Conservation (phyloP, 345 rosid genomes). For the Acer campestre region DNA sequence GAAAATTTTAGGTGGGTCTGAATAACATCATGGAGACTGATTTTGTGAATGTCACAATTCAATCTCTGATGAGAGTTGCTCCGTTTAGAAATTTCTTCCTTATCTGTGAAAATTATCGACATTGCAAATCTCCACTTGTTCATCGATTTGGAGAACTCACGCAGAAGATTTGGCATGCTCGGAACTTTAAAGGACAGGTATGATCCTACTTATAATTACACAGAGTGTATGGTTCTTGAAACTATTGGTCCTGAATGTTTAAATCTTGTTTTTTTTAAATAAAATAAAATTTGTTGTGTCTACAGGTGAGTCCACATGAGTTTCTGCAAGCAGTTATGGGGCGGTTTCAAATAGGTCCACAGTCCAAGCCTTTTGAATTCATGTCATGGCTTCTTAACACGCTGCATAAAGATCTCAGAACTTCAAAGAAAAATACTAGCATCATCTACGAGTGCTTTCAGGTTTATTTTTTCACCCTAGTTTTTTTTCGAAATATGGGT, state of each 20-base stretch:
- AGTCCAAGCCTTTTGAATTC: conserved; percentile 95
- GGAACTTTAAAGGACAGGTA: conserved; percentile 98
- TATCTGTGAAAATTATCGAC: conserved; percentile 85
- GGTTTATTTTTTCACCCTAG: conserved; percentile 39
- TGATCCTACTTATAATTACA: conserved; percentile 16
- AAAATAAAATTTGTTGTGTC: conserved; percentile 7
- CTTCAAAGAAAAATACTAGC: conserved; percentile 64
- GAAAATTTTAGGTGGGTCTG: conserved; percentile 75
- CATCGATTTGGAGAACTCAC: conserved; percentile 62
- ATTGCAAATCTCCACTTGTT: conserved; percentile 78
- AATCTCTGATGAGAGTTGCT: conserved; percentile 93
- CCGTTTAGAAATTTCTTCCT: conserved; percentile 91
- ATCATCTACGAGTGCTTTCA: conserved; percentile 90
- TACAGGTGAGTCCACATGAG: conserved; percentile 98
- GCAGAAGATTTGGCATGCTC: conserved; percentile 26
- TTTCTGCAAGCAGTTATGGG: conserved; percentile 98
- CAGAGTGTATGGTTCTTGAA: conserved; percentile 13
- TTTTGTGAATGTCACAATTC: conserved; percentile 96
- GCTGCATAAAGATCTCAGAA: conserved; percentile 70
- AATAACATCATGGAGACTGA: conserved; percentile 94
- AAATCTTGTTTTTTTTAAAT: too few relatives aligned
- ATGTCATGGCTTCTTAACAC: conserved; percentile 98
- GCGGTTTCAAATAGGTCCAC: conserved; percentile 79
- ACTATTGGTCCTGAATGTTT: not conserved
- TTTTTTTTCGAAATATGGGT: not conserved